phyloP scores from a whole-genome alignment of 192 early-diverging fungal species.

The Coemansia sp. region DNA sequence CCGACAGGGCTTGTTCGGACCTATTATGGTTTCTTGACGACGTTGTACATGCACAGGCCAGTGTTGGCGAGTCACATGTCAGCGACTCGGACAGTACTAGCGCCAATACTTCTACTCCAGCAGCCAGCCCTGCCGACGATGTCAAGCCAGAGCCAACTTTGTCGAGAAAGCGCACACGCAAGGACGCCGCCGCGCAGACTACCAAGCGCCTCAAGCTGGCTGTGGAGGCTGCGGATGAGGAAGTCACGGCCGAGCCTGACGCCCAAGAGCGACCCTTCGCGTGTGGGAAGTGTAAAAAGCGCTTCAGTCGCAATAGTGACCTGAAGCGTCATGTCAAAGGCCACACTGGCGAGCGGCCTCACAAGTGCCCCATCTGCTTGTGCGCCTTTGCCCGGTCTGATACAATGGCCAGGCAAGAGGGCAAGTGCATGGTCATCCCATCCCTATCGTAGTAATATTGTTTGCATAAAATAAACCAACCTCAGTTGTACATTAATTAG shows the following conservation, averaged over 20 bases:
- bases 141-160: no score
- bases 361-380: constrained; percentile 56
- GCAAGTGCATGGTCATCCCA: not conserved
- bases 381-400: constrained; percentile 47
- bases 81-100: constrained; percentile 11
- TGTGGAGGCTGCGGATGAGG: no score
- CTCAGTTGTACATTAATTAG: no score
- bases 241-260: no score
- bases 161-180: constrained; percentile 20
- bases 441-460: not conserved
- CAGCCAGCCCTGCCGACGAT: no score
- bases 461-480: no score
- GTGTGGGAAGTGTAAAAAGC: constrained; percentile 21
- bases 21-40: no score
- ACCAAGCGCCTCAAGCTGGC: no score
- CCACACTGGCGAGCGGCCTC: constrained; percentile 61
- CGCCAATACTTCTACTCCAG: not conserved
- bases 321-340: constrained; percentile 71
- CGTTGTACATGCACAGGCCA: no score
- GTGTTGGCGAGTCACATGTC: no score
- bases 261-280: no score
- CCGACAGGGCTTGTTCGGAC: no score
- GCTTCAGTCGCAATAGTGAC: constrained; percentile 80
- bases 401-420: constrained; percentile 50
- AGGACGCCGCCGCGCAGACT: not conserved